Evolutionary conservation across 352 stramenopile species (phyloP), one percentile per base, ranked within the genome.

Genomic region (Phytopythium delawarense): DNA sequence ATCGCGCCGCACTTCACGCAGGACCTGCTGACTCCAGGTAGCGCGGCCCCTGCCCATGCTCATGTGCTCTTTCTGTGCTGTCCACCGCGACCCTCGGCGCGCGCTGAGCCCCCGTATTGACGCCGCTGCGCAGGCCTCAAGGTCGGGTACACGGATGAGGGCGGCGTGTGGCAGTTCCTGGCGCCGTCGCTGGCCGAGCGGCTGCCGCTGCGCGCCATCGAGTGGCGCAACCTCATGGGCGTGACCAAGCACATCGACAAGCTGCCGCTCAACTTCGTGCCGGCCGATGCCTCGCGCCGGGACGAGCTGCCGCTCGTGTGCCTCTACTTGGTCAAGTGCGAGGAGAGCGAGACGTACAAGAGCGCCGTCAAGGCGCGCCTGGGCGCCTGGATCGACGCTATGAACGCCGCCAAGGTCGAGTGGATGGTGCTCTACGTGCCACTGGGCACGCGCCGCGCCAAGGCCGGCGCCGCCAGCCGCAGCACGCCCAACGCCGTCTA

Each of bases 371-470:
- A 86, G 34, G 62, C 67, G 5, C 64, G 78, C 4, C 66, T 95
- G 42, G 58, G 63, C 2, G 64, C 70, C 2, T 95, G 87, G 87
- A 74, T 90, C 32, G 82, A 91, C 34, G 71, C 68, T 34, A 94
- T 95, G 87, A 87, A 79, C 48, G 67, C 71, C 16, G 71, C 70
- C 1, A 73, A 75, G 16, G 68, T 88, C 15, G 84, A 95, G 61
- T 95, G 84, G 82, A 79, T 95, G 52, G 66, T 94, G 42, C 71
- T 93, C 1, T 95, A 94, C 62, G 84, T 95, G n/a, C 87, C 87
- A 25, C 66, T 95, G n/a, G 87, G 87, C 7, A 94, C 84, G 34
- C 84, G 76, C 23, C 74, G 76, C 32, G 72, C 79, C 42, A 78
- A 81, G n/a, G 64, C 75, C 6, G 74, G 74, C 13, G 59, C 60